phyloP scores from a whole-genome alignment of 345 rosid species.

The Sonneratia alba region DNA sequence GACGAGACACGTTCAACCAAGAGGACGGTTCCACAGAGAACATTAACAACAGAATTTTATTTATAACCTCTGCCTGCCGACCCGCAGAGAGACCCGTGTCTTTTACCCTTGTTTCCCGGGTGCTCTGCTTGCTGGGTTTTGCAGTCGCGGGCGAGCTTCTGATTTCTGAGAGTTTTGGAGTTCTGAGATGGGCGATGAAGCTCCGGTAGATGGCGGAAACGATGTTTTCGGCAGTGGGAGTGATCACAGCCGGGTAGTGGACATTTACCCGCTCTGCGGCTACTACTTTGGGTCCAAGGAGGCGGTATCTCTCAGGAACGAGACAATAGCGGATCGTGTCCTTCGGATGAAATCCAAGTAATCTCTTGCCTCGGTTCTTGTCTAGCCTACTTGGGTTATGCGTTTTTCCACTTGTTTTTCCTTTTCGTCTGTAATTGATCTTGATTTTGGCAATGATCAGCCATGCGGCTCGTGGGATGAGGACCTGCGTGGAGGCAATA shows the following conservation, averaged over 20 bases:
- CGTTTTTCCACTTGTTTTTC: background rate
- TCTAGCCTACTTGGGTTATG: background rate
- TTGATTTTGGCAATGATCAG: conserved; percentile 17
- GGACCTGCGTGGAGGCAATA: conserved; percentile 77
- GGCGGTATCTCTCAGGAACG: conserved; percentile 40
- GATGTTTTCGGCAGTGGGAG: background rate
- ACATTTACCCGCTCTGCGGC: conserved; percentile 56
- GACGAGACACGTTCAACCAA: background rate
- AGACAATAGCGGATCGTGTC: conserved; percentile 44
- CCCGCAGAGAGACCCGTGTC: background rate
- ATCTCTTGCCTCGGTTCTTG: background rate
- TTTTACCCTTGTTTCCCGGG: background rate
- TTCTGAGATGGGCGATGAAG: background rate
- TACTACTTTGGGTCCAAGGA: conserved; percentile 81
- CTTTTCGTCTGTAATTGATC: background rate
- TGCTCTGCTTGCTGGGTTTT: background rate
- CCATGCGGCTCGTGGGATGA: conserved; percentile 61
- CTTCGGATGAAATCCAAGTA: conserved; percentile 65
- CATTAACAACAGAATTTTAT: background rate
- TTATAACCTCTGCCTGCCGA: background rate
- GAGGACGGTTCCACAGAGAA: conserved; percentile 3
- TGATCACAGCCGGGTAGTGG: conserved; percentile 20
- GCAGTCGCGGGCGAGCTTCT: background rate
- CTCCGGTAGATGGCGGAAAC: background rate
- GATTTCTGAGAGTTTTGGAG: background rate